Base-by-base conservation (phyloP, 352 stramenopile genomes). In the Pythium oligandrum region DNA sequence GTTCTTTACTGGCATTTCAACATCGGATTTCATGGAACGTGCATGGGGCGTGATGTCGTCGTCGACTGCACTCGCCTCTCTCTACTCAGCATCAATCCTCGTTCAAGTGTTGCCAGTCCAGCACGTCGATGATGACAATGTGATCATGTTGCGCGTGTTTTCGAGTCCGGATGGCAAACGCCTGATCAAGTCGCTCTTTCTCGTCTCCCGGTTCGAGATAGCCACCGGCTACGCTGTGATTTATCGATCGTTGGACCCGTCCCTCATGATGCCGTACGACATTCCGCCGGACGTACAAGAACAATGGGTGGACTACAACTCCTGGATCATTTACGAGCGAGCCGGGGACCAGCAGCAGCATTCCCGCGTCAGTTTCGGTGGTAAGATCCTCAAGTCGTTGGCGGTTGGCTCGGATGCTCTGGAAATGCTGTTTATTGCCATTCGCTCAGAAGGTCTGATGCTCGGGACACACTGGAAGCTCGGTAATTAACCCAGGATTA, bases 31-130 rank as follows among this genome's bases (percentile, higher is more conserved):
- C 33, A 70, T 71, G 11, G 67, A 54, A 11, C 64, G 57, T 4
- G 75, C 84, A 61, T 88, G 78, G 78, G 53, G 59, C n/a, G 66
- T 88, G 8, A 59, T 86, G 48, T 88, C 78, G 0, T 78, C 71
- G 0, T 68, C 79, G 44, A 46, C 60, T 2, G 75, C 66, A 30
- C 64, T 80, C 40, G 83, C 82, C 47, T 71, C 69, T 8, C 72
- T 88, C 48, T 88, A 88, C 60, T 71, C 64, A 7, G 81, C 78
- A 12, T 66, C 71, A 6, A 52, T 85, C 3, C 57, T 58, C 4
- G 78, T 78, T 51, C 57, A 60, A 6, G 86, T 86, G 51, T 65
- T 78, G 37, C 55, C 75, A 9, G 66, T 86, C 12, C 78, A 86
- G 53, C 63, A 61, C 34, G 71, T 86, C 39, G 68, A 85, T 32